phyloP scores from a whole-genome alignment of 148 eudicot genomes.

The Rhododendron molle region DNA sequence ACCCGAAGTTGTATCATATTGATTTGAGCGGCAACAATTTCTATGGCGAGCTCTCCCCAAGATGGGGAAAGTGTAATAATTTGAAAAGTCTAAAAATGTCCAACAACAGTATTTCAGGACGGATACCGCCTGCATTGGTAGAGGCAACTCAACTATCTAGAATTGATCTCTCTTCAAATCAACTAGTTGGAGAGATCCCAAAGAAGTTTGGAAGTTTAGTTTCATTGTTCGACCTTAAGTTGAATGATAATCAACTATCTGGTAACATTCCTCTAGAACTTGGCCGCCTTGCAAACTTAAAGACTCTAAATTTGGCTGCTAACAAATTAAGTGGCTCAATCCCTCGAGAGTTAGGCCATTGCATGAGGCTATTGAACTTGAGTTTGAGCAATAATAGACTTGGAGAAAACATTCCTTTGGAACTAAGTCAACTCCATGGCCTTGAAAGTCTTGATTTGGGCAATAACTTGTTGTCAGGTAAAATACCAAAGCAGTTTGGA shows the following conservation, averaged over 20 bases:
- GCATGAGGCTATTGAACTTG: no score
- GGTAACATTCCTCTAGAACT: constrained; percentile 37
- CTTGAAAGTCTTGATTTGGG: no score
- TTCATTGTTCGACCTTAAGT: not conserved
- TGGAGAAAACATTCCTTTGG: no score
- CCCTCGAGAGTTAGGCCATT: not conserved
- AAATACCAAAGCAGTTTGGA: no score
- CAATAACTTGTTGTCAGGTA: no score
- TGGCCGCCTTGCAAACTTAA: constrained; percentile 23
- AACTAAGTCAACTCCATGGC: no score
- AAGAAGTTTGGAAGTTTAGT: constrained; percentile 4
- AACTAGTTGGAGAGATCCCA: constrained; percentile 22
- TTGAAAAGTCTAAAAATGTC: constrained; percentile 7
- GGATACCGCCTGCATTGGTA: constrained; percentile 8
- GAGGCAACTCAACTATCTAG: not conserved
- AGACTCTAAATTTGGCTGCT: constrained; percentile 27
- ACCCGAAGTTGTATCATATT: constrained; percentile 18
- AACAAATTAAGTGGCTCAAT: constrained; percentile 39
- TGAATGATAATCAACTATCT: constrained; percentile 27
- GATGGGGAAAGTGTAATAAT: not conserved
- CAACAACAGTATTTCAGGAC: constrained; percentile 19
- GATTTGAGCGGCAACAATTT: constrained; percentile 7
- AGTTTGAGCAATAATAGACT: no score
- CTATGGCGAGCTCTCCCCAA: not conserved
- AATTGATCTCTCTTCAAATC: constrained; percentile 25